Evolutionary conservation across 352 stramenopile genomes (phyloP).

Genomic region (Peronospora tabacina): DNA sequence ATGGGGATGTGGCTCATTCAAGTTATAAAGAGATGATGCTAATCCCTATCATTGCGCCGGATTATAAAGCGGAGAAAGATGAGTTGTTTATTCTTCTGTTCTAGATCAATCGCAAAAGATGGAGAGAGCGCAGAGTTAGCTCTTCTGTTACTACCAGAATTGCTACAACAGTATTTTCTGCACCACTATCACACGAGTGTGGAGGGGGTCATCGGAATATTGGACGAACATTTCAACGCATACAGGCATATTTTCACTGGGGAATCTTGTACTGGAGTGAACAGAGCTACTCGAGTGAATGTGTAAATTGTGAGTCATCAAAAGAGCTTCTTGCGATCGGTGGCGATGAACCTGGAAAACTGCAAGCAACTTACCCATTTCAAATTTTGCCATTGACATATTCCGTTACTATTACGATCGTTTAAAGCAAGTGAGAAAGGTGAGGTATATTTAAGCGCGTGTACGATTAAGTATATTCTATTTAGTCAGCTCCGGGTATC

Average conservation of each 20-base stretch:
- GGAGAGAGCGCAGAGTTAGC: not conserved
- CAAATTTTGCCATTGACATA: too few relatives aligned
- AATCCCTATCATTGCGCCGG: not conserved
- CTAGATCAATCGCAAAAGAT: too few relatives aligned
- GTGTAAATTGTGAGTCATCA: too few relatives aligned
- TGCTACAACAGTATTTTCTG: not conserved
- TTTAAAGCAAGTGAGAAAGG: too few relatives aligned
- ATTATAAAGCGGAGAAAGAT: not conserved
- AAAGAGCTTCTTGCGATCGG: too few relatives aligned
- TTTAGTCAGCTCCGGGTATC: too few relatives aligned
- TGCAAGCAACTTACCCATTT: too few relatives aligned
- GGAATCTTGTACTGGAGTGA: not conserved
- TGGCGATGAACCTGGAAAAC: too few relatives aligned
- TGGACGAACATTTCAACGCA: not conserved
- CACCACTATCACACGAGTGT: not conserved
- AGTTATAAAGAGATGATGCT: too few relatives aligned
- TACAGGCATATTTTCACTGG: not conserved
- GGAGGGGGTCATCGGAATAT: not conserved
- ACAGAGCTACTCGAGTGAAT: not conserved
- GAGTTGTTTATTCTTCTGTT: not conserved
- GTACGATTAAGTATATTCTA: too few relatives aligned
- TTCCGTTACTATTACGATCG: too few relatives aligned
- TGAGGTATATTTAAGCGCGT: too few relatives aligned
- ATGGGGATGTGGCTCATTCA: not conserved
- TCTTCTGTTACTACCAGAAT: not conserved